Base-by-base conservation (phyloP, 192 early-diverging fungal species). In the Podila verticillata region DNA sequence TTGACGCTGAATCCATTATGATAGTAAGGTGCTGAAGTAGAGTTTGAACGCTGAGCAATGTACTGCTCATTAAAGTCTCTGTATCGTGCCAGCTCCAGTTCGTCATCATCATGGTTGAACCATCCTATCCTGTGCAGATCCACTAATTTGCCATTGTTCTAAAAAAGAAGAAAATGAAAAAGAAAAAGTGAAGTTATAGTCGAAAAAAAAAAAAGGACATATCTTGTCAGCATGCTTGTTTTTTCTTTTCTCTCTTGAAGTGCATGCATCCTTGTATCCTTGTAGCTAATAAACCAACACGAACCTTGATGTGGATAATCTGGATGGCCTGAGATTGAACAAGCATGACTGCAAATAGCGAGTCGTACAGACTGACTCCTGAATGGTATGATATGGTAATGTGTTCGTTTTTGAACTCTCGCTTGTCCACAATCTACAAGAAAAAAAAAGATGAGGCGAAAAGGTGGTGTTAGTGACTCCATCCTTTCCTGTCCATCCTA, bases 281-380 rank as follows among this genome's bases (percentile, higher is more conserved):
- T 17, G 57, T 26, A n/a, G 7, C 24, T 15, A 28, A 28, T 24
- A 54, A 22, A 26, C 20, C 51, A 54, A 29, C 31, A 26, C 1
- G 24, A 81, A 93, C 91, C 84, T 82, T 87, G 56, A 92, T 84
- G 48, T 90, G 86, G 28, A 89, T 74, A 24, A 94, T 81, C 66
- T 92, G 86, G 54, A 93, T 92, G 34, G 84, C 83, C 57, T 94
- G 93, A 62, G 93, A 82, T 69, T 93, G 89, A n/a, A 93, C 86
- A 22, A 90, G 88, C 65, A 91, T 88, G 54, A 94, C 87, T 19
- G 84, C 91, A 57, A 94, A 82, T 24, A 86, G 56, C 62, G 91
- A 86, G 22, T 84, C 75, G 62, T 85, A 84, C n/a, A 94, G 71
- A 67, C 89, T 88, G 10, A 94, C 92, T 28, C 93, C 93, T 19